Conservation (phyloP, 208 protist genomes). For the Angomonas deanei region DNA sequence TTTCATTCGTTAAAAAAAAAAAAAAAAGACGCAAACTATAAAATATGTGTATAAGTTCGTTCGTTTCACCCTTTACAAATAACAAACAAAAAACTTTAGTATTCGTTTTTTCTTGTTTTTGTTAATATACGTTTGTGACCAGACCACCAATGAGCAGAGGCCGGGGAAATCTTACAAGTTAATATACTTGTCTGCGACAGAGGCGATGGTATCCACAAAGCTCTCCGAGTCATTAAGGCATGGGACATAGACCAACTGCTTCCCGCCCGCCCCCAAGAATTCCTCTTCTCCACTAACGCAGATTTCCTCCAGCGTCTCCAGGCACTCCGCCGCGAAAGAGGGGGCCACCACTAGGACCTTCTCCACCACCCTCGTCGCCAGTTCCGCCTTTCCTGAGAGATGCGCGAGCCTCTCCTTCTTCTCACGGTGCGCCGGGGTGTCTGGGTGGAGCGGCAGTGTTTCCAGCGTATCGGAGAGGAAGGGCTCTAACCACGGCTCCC, state of each 20-base stretch:
- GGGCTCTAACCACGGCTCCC: background rate
- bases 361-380: background rate
- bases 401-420: background rate
- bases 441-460: background rate
- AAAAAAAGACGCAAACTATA: background rate
- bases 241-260: background rate
- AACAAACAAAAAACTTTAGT: background rate
- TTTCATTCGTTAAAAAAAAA: background rate
- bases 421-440: background rate
- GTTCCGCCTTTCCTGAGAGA: background rate
- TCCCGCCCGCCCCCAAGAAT: background rate
- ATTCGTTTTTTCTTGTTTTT: background rate
- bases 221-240: background rate
- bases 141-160: no score
- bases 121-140: slow-evolving; percentile 1
- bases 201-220: slow-evolving; percentile 3
- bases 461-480: background rate
- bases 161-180: no score
- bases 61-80: background rate
- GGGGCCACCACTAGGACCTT: background rate
- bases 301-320: background rate
- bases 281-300: background rate
- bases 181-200: slow-evolving; percentile 3
- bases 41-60: background rate
- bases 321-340: background rate